Conservation (phyloP, 192 early-diverging fungal genomes). For the Backusella circina region DNA sequence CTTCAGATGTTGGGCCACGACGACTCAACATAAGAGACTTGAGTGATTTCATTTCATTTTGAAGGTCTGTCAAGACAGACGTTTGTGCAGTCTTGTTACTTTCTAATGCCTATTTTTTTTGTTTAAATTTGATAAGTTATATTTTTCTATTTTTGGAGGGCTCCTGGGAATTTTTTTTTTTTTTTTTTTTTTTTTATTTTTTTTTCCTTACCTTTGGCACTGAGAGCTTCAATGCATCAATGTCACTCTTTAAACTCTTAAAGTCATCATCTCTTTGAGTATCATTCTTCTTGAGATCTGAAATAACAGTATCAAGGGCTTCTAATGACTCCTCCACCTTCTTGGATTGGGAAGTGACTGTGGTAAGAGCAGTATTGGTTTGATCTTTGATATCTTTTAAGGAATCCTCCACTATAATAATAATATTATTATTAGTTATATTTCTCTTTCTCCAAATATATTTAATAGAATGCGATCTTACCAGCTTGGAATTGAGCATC, state of each 20-base stretch:
- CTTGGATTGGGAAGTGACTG: slow-evolving; percentile 63
- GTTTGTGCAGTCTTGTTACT: slow-evolving; percentile 69
- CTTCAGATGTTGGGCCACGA: slow-evolving; percentile 35
- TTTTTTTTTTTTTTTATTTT: no score
- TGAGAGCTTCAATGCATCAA: slow-evolving; percentile 67
- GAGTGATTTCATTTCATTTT: slow-evolving; percentile 91
- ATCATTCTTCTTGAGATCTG: slow-evolving; percentile 61
- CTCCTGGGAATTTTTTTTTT: background rate
- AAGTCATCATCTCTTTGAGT: slow-evolving; percentile 64
- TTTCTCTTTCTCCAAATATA: background rate
- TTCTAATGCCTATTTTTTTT: slow-evolving; percentile 57
- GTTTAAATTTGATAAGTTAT: background rate
- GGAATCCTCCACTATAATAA: slow-evolving; percentile 31
- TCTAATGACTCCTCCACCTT: slow-evolving; percentile 71
- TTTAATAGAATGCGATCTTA: background rate
- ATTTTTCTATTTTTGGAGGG: background rate
- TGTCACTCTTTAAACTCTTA: slow-evolving; percentile 67
- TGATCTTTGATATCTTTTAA: slow-evolving; percentile 63
- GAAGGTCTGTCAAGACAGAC: slow-evolving; percentile 71
- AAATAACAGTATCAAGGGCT: slow-evolving; percentile 55
- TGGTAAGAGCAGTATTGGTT: slow-evolving; percentile 56
- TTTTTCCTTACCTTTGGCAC: slow-evolving; percentile 67
- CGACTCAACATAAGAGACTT: slow-evolving; percentile 88
- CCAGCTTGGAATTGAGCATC: slow-evolving; percentile 58
- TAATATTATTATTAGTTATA: background rate